Evolutionary conservation across 352 stramenopile species (phyloP).

Genomic region (Globisporangium sylvaticum): DNA sequence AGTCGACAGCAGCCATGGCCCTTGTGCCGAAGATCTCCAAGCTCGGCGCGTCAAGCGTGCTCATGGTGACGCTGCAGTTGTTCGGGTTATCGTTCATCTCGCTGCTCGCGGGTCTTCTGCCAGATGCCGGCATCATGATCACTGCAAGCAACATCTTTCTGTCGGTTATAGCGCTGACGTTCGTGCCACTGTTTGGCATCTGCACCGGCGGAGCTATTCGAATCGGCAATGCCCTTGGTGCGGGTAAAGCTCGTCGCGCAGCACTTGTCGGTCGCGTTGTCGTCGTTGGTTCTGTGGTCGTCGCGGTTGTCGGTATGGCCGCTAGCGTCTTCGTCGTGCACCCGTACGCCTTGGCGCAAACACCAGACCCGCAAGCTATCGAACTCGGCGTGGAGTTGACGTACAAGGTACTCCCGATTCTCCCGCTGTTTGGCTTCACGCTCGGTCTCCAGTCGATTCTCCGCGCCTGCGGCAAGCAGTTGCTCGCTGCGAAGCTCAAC

Average conservation of each 20-base stretch:
- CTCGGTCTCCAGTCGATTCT: not conserved
- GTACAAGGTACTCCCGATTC: not conserved
- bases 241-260: not conserved
- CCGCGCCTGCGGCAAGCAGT: not conserved
- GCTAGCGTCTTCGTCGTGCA: not conserved
- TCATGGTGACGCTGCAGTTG: not conserved
- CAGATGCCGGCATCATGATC: not conserved
- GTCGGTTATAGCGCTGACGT: not conserved
- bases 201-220: not conserved
- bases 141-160: not conserved
- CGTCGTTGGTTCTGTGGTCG: not conserved
- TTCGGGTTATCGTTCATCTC: not conserved
- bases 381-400: not conserved
- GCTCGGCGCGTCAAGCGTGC: not conserved
- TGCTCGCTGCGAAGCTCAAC: not conserved
- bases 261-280: not conserved
- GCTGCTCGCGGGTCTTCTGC: not conserved
- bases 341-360: not conserved
- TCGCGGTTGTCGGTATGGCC: not conserved
- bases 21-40: not conserved
- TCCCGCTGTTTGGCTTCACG: not conserved
- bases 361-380: not conserved
- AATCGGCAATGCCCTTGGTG: not conserved
- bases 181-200: not conserved
- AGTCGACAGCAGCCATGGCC: constrained; percentile 12